Evolutionary conservation across 2,329 filamentous ascomycete species (phyloP), one percentile per base, ranked within the genome.

Genomic region (Fusarium liriodendri): DNA sequence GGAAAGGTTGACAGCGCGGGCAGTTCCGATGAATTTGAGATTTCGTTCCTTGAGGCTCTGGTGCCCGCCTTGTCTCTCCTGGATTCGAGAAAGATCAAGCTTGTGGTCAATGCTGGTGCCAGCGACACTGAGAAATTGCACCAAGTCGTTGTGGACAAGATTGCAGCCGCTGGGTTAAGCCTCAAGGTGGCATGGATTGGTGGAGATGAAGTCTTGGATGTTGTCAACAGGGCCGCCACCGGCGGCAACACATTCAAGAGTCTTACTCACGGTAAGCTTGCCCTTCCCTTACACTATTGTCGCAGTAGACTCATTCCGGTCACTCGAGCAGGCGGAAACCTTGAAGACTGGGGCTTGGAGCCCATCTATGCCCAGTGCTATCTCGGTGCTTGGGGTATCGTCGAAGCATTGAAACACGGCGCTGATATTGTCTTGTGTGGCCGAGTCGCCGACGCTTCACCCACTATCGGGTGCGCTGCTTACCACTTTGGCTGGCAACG

Each of bases 401-500:
- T 83, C 16, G 80, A 79, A 50, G 85, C 80, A 4, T 78, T 87
- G 10, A 78, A 79, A 13, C 73, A 63, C 6, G 85, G 85, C 0
- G 85, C 84, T 6, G 83, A 86, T 62, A 85, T 87, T 22, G 79
- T 87, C 57, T 82, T 87, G 16, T 87, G 84, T 67, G 85, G 85
- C 3, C 82, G 85, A 18, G 85, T 86, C 1, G 82, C 84, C 2
- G 85, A 87, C 64, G 86, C 86, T 0, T 84, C 83, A 1, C 86
- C 85, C 0, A 87, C 88, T 0, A 88, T 90, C 54, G 88, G 85
- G 0, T 87, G 87, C 1, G 87, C 88, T 1, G 85, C 84, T 80
- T 90, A 83, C 79, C 90, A 88, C 88, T 83, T 89, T 69, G 79
- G 81, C 4, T 90, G 88, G 88, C 71, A 73, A 1, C 82, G 85